Percentiles rank a stretch among this genome's conserved stretches.
Evolutionary conservation across 2,329 filamentous ascomycete species (phyloP).

Genomic region (Alternaria sp.): DNA sequence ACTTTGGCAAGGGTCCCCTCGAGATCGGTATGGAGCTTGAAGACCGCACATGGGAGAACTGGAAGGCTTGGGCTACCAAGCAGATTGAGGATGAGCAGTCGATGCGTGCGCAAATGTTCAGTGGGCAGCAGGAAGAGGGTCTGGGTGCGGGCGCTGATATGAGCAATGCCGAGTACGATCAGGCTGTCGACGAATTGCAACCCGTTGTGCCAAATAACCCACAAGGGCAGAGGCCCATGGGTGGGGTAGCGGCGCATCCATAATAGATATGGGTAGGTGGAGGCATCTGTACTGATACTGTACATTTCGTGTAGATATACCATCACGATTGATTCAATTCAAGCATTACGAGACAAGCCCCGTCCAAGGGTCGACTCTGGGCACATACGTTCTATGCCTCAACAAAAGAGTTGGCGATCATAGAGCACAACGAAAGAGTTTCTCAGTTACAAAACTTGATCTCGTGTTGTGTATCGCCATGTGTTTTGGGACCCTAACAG

Average conservation of each 20-base stretch:
- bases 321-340: neutral
- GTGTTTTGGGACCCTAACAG: too few relatives aligned
- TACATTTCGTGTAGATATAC: conserved; percentile 35
- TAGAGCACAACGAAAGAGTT: too few relatives aligned
- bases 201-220: conserved; percentile 30
- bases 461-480: too few relatives aligned
- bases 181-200: conserved; percentile 48
- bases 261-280: conserved; percentile 33
- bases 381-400: too few relatives aligned
- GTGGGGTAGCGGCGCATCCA: conserved; percentile 50
- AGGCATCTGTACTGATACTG: conserved; percentile 28
- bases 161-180: conserved; percentile 38
- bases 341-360: neutral
- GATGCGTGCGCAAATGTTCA: conserved; percentile 54
- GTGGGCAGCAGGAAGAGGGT: conserved; percentile 45
- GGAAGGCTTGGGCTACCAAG: conserved; percentile 80
- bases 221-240: conserved; percentile 47
- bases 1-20: conserved; percentile 80
- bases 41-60: conserved; percentile 79
- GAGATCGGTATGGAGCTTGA: conserved; percentile 86
- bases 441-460: too few relatives aligned
- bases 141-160: conserved; percentile 29
- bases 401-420: too few relatives aligned
- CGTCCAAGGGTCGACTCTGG: neutral
- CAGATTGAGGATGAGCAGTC: conserved; percentile 62